Evolutionary conservation across 495 filamentous ascomycete species (phyloP), one percentile per base, ranked within the genome.

Genomic region (Neurospora sp.): DNA sequence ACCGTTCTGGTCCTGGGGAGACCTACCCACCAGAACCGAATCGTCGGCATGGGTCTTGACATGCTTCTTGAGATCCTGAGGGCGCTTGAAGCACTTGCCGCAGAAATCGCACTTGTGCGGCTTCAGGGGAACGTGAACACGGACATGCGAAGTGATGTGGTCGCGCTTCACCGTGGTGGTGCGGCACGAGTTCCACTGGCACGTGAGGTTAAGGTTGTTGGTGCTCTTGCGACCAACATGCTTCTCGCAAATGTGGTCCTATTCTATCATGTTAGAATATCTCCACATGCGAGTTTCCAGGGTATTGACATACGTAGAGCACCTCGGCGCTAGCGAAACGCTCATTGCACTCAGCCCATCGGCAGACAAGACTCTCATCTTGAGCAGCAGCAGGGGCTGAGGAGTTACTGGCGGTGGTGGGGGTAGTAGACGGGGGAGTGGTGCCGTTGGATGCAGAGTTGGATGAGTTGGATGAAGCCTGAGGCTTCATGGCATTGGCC

Each of bases 21-120:
- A 92, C 69, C 92, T 89, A 74, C 93, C 87, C n/a, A 78, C 76
- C 72, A 97, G 86, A 69, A 97, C 93, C 53, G 94, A 96, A 82
- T 99, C 96, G 80, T 99, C 96, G 73, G 96, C 96, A 82, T 99
- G 96, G n/a, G 96, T 99, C 89, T 98, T 98, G 81, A 98, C 94
- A 82, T 99, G 96, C 85, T 99, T 99, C 89, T 98, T 98, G 74
- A 99, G 80, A 85, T 99, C 96, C 82, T 99, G 96, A 37, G 96
- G 96, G 18, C 96, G 93, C 88, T 99, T 99, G 88, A 99, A 99
- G 9, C 94, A 93, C 86, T 99, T 99, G 77, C 93, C 93, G 79
- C 96, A 99, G 82, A 97, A 97, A 77, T 97, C 94, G 79, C 96
- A 99, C 81, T 97, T 97, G 84, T 99, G 96, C 48, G 96, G 96